These are phyloP conservation scores for Geotrichum ghanense DNA, from an alignment of 805 yeast genomes.

Conservation along the genomic window DNA sequence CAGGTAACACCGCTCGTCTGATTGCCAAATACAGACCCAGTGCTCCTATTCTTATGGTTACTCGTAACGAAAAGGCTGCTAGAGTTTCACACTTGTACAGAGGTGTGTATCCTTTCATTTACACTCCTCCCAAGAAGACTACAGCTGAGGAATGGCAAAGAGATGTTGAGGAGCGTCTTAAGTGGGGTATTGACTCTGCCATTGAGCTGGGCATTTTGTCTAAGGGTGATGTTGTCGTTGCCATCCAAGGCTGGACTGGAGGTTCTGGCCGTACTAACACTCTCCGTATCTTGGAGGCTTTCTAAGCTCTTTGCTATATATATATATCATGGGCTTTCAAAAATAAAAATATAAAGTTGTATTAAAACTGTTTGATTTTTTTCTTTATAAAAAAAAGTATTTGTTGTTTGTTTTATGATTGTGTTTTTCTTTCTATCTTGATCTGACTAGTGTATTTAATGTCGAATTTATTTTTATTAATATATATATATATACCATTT, in stretches of 20 bases:
- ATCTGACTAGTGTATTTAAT: too few species aligned
- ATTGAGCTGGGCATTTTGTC: slow-evolving; percentile 71
- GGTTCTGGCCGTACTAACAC: slow-evolving; percentile 99
- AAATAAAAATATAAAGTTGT: background rate
- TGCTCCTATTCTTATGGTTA: slow-evolving; percentile 95
- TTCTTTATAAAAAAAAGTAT: too few species aligned
- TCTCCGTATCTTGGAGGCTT: slow-evolving; percentile 76
- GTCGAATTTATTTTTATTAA: too few species aligned
- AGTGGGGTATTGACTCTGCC: slow-evolving; percentile 87
- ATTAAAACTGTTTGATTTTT: too few species aligned
- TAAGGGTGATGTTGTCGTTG: slow-evolving; percentile 82
- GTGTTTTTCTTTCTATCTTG: too few species aligned
- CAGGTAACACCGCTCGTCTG: slow-evolving; percentile 92
- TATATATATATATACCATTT: too few species aligned
- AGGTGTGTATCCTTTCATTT: slow-evolving; percentile 97
- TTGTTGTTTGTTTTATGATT: too few species aligned
- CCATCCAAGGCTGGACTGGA: slow-evolving; percentile 98
- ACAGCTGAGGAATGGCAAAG: slow-evolving; percentile 76
- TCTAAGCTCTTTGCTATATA: slow-evolving; percentile 7
- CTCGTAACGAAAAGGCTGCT: slow-evolving; percentile 88
- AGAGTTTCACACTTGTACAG: slow-evolving; percentile 94
- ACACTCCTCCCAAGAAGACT: slow-evolving; percentile 42
- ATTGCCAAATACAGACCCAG: slow-evolving; percentile 96
- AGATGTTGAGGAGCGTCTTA: slow-evolving; percentile 90
- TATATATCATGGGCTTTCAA: background rate